A percentile compares a stretch with the other conserved stretches of the same genome.
Conservation (phyloP, 495 filamentous ascomycete species). For the Rhypophila decipiens region DNA sequence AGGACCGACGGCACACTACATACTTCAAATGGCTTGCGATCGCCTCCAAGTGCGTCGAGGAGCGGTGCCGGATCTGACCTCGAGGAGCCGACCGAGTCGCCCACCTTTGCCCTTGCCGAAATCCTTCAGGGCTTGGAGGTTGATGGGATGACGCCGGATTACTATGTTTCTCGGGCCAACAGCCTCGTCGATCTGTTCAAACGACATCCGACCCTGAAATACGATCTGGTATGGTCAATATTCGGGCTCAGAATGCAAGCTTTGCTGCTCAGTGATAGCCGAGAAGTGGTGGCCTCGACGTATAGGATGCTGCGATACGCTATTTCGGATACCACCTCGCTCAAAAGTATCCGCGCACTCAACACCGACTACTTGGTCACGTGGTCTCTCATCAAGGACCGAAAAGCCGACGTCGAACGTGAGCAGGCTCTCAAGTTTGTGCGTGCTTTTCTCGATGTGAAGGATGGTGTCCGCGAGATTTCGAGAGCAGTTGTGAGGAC, state of each 20-base stretch:
- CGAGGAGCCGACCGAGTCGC: constrained; percentile 74
- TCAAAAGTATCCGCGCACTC: constrained; percentile 77
- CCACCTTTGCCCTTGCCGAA: constrained; percentile 83
- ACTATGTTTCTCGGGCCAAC: constrained; percentile 90
- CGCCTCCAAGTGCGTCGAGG: constrained; percentile 54
- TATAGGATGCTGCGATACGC: constrained; percentile 92
- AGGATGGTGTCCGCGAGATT: constrained; percentile 83
- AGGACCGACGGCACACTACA: constrained; percentile 57
- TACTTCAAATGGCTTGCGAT: constrained; percentile 56
- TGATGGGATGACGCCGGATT: constrained; percentile 82
- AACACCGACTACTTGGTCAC: constrained; percentile 92
- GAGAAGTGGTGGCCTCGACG: constrained; percentile 90
- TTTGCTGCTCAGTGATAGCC: constrained; percentile 90
- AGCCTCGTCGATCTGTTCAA: constrained; percentile 89
- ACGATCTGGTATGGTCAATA: constrained; percentile 89
- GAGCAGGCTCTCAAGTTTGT: constrained; percentile 98
- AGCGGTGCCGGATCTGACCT: constrained; percentile 49
- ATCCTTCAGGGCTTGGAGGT: constrained; percentile 80
- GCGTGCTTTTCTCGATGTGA: constrained; percentile 90
- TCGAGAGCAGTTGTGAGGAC: constrained; percentile 79
- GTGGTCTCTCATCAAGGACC: constrained; percentile 85
- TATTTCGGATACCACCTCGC: constrained; percentile 82
- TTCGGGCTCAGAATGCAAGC: constrained; percentile 90
- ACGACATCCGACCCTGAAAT: constrained; percentile 84
- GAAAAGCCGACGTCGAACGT: constrained; percentile 90